Conservation (phyloP, 139 green algal genomes). For the Mesotaenium endlicherianum region DNA sequence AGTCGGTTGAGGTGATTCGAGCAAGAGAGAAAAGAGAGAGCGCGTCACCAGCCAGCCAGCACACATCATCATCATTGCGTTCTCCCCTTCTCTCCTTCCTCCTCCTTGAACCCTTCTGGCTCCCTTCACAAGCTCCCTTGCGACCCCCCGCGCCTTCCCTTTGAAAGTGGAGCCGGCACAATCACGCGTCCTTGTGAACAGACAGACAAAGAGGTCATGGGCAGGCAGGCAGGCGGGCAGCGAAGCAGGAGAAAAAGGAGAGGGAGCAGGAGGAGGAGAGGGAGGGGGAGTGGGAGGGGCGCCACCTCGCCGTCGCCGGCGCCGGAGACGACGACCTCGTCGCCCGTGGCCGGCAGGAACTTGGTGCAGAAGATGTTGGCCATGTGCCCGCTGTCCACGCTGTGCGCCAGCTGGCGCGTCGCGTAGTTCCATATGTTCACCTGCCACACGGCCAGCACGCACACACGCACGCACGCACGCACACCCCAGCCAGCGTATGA, state of each 20-base stretch:
- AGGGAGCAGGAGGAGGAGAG: not conserved
- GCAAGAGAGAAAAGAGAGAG: no score
- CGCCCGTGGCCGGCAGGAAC: constrained; percentile 41
- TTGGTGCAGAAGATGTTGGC: constrained; percentile 46
- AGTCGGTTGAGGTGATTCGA: no score
- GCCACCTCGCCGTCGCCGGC: constrained; percentile 37
- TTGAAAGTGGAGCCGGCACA: no score
- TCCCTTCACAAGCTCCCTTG: no score
- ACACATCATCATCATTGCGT: no score
- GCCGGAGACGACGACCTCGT: constrained; percentile 28
- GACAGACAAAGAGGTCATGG: no score
- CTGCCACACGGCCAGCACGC: not conserved
- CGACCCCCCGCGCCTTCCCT: no score
- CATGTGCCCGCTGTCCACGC: constrained; percentile 14
- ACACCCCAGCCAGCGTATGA: not conserved
- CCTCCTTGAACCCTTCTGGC: no score
- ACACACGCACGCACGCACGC: not conserved
- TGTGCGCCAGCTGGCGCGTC: constrained; percentile 11
- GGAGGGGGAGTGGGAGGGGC: not conserved
- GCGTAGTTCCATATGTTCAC: constrained; percentile 53
- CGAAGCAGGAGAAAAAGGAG: not conserved
- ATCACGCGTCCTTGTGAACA: no score
- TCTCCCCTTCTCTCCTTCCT: no score
- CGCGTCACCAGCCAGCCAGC: no score
- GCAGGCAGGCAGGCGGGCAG: no score